Evolutionary conservation across 2,329 filamentous ascomycete species (phyloP).

Genomic region (Alternaria viburni): DNA sequence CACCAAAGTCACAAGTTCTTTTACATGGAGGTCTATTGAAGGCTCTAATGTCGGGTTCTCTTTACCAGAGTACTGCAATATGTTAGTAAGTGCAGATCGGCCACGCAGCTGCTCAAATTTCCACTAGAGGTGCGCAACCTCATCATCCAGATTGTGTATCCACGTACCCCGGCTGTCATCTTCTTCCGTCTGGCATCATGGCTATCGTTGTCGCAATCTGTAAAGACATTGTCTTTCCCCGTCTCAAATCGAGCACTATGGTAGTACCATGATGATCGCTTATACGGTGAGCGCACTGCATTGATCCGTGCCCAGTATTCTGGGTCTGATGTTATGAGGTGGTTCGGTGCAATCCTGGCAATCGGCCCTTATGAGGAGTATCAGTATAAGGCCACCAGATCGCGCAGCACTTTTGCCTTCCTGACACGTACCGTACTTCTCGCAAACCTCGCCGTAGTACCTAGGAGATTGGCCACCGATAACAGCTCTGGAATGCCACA

Average conservation of each 20-base stretch:
- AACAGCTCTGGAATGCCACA: conserved; percentile 41
- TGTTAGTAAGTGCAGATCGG: conserved; percentile 6
- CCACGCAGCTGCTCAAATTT: neutral
- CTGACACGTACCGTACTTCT: conserved; percentile 37
- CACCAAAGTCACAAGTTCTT: conserved; percentile 57
- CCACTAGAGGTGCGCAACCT: neutral
- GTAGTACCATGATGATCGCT: conserved; percentile 47
- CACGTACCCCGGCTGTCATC: conserved; percentile 57
- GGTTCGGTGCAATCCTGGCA: conserved; percentile 56
- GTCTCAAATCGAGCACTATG: conserved; percentile 59
- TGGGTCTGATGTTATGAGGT: conserved; percentile 58
- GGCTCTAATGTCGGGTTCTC: conserved; percentile 60
- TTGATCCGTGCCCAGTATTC: conserved; percentile 55
- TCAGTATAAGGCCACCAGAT: neutral
- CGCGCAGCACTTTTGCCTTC: neutral
- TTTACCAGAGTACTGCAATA: conserved; percentile 58
- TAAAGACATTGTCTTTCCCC: conserved; percentile 62
- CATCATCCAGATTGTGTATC: neutral
- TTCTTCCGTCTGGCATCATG: conserved; percentile 55
- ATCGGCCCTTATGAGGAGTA: conserved; percentile 42
- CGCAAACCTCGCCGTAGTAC: conserved; percentile 38
- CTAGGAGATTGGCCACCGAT: conserved; percentile 31
- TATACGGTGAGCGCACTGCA: conserved; percentile 50
- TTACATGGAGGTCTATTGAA: conserved; percentile 57
- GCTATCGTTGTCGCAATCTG: conserved; percentile 56